These are phyloP conservation scores for Oryza australiensis DNA, from an alignment of 176 grass and related monocot species.

Conservation along the genomic window DNA sequence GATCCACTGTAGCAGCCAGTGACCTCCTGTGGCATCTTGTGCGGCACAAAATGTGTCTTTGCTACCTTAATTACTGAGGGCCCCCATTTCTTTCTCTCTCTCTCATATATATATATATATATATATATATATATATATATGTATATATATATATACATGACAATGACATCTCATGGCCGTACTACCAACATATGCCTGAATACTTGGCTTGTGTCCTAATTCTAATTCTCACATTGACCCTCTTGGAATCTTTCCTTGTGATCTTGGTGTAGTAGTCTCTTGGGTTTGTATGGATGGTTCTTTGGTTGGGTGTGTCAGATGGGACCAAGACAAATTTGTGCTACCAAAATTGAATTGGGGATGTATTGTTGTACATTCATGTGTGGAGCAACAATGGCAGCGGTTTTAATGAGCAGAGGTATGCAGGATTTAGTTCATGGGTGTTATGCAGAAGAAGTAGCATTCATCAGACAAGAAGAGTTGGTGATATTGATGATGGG, in stretches of 20 bases:
- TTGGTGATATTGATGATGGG: not conserved
- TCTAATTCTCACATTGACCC: slow-evolving; percentile 4
- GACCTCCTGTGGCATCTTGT: not conserved
- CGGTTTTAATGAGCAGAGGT: not conserved
- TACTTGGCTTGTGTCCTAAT: not conserved
- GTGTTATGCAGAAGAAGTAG: not conserved
- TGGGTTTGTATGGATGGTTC: not conserved
- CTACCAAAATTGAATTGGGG: not conserved
- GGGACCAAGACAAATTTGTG: not conserved
- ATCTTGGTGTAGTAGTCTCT: not conserved
- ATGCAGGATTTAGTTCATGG: not conserved
- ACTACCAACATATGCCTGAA: slow-evolving; percentile 5
- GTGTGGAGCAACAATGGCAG: not conserved
- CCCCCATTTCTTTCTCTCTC: not conserved
- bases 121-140: too few species aligned
- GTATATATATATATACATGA: not conserved
- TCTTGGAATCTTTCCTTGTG: slow-evolving; percentile 32
- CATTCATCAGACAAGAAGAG: not conserved
- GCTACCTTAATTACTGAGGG: not conserved
- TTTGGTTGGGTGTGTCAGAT: not conserved
- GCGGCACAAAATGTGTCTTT: slow-evolving; percentile 9
- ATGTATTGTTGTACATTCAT: not conserved
- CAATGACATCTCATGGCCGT: slow-evolving; percentile 32
- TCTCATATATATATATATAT: too few species aligned
- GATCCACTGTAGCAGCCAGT: slow-evolving; percentile 18